Evolutionary conservation across 345 rosid genomes (phyloP).

Genomic region (Moringa oleifera): DNA sequence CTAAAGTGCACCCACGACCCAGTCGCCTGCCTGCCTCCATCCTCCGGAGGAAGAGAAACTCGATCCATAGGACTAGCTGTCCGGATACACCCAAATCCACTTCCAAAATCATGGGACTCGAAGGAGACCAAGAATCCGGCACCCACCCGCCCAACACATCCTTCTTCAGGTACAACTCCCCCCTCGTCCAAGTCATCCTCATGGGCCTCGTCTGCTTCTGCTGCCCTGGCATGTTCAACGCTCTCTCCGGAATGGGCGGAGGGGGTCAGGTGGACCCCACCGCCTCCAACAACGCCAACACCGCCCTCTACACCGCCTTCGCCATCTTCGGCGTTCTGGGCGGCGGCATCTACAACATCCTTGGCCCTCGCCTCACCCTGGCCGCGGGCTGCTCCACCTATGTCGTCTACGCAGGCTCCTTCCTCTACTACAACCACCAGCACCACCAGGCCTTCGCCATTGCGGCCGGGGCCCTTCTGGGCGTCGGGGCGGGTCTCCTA

Average conservation of each 20-base stretch:
- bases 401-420: slow-evolving; percentile 61
- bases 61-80: too few species aligned
- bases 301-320: slow-evolving; percentile 59
- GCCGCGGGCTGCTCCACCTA: slow-evolving; percentile 75
- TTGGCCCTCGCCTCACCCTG: slow-evolving; percentile 63
- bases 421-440: slow-evolving; percentile 62
- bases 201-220: slow-evolving; percentile 93
- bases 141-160: slow-evolving; percentile 20
- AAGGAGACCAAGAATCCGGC: too few species aligned
- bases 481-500: slow-evolving; percentile 81
- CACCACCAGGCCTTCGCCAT: slow-evolving; percentile 48
- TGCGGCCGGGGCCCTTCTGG: slow-evolving; percentile 68
- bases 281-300: slow-evolving; percentile 81
- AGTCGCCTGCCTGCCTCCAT: too few species aligned
- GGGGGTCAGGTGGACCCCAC: slow-evolving; percentile 80
- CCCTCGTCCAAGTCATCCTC: slow-evolving; percentile 56
- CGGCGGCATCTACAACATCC: slow-evolving; percentile 54
- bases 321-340: slow-evolving; percentile 48
- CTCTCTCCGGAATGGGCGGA: slow-evolving; percentile 95
- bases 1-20: too few species aligned
- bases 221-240: slow-evolving; percentile 96
- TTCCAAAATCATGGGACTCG: too few species aligned
- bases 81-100: too few species aligned
- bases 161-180: slow-evolving; percentile 68
- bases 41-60: too few species aligned